Evolutionary conservation across 2,329 filamentous ascomycete genomes (phyloP), one percentile per base, ranked within the genome.

Genomic region (Lasiodiplodia citricola): DNA sequence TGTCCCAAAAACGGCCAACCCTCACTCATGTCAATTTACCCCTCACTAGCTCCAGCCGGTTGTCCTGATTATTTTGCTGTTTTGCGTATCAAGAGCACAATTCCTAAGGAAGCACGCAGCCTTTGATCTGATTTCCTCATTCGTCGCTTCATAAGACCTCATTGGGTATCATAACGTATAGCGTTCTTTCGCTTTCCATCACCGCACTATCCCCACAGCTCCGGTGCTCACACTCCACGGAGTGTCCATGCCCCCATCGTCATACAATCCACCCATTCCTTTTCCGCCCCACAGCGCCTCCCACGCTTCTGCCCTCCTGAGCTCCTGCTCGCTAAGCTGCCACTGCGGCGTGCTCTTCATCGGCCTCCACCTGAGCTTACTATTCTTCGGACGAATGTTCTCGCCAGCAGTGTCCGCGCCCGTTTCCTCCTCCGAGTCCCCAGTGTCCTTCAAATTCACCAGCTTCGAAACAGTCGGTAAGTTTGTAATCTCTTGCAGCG

Each of bases 321-420:
- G 28, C 44, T 69, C 68, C 54, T 66, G 54, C 55, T 66, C 68
- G 44, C 62, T 60, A 44, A 69, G 60, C 62, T 69, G 68, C 68
- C 68, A 69, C 44, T 69, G 68, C 23, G 68, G 68, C 31, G 68
- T 69, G 21, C 52, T 66, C 68, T 66, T 69, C 68, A 60, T 52
- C 37, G 68, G 68, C 5, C 68, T 54, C 68, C 68, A 69, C 35
- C 41, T n/a, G 23, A 69, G 62, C 38, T 57, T 66, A 35, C 37
- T 47, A 10, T 47, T 52, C 47, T 47, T 55, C 5, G 66, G 57
- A 18, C 37, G 35, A 37, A 11, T 8, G 16, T 38, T 57, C n/a
- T 57, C 35, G 21, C 25, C 23, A 21, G 18, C 60, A 31, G 16
- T 64, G n/a, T 41, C 38, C 31, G 25, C 47, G 16, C 25, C 38